Base-by-base conservation (phyloP, 2,329 filamentous ascomycete genomes). In the Microthyrium microscopicum region DNA sequence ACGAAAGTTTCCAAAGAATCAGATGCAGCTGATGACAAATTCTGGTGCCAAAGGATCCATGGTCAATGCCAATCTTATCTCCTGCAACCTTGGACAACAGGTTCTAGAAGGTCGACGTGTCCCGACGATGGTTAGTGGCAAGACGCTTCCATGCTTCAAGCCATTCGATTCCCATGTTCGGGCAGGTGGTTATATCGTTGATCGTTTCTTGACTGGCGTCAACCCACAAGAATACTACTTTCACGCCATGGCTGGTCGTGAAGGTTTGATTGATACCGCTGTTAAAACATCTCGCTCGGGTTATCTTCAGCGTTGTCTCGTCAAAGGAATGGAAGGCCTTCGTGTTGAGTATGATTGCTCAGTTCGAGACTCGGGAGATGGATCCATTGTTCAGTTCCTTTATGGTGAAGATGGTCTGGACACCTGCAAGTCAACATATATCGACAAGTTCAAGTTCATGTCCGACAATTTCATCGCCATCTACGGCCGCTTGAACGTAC, bases 1-100 rank as follows among this genome's bases (percentile, higher is more conserved):
- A 47, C 98, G 95, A 57, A 72, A 79, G 5, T 98, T 98, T 56
- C 89, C 89, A 1, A 78, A 77, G 50, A 98, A 98, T 50, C 87
- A 95, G 57, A 98, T 98, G 87, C 89, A 98, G 63, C 74, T 81
- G 42, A 98, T 98, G 89, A 98, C 89, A 16, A 79, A 77, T 11
- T 94, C 89, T 36, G 89, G 89, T 54, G 89, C 89, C 33, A 98
- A 98, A 60, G 89, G 89, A 51, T 79, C 73, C 35, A 64, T 71
- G 46, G 89, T 98, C 56, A 98, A 98, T 52, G 89, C 89, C 32
- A 94, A 92, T 48, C 72, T 94, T 39, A 98, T 98, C 54, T 95
- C 87, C 18, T 95, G 87, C 56, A 94, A 98, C 50, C 68, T 98
- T 26, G 89, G 89, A 33, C 89, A 98, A 51, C 89, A 98, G 52